These are phyloP conservation scores for Kwoniella dejecticola DNA, from an alignment of 768 basidiomycete species.

Conservation along the genomic window DNA sequence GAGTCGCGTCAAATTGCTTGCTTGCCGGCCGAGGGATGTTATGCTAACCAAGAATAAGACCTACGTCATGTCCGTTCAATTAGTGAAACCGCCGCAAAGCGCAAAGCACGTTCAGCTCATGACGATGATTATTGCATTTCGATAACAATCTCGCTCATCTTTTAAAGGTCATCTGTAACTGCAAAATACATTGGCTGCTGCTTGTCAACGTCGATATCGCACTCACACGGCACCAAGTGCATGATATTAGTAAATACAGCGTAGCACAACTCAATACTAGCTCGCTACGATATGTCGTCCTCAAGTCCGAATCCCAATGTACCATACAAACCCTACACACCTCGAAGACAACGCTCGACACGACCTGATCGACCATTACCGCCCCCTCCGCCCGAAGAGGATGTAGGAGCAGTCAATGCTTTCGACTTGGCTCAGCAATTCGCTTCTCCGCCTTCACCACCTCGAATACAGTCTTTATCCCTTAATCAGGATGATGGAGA, in stretches of 20 bases:
- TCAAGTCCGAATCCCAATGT: constrained; percentile 26
- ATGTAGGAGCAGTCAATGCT: constrained; percentile 29
- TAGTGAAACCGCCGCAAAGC: too few relatives aligned
- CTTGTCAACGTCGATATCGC: too few relatives aligned
- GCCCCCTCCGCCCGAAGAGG: constrained; percentile 34
- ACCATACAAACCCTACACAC: constrained; percentile 30
- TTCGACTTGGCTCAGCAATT: constrained; percentile 35
- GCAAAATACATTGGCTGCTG: background rate
- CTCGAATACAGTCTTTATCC: constrained; percentile 1
- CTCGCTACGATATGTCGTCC: constrained; percentile 11
- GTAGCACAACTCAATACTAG: too few relatives aligned
- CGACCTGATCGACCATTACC: constrained; percentile 27
- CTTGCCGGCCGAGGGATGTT: too few relatives aligned
- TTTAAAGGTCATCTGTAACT: too few relatives aligned
- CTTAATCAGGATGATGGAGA: background rate
- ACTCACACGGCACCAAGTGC: too few relatives aligned
- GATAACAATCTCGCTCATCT: background rate
- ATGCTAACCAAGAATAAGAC: too few relatives aligned
- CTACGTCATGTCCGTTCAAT: too few relatives aligned
- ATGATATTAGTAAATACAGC: too few relatives aligned
- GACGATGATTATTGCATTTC: background rate
- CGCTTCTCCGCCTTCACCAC: constrained; percentile 43
- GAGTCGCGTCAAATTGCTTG: too few relatives aligned
- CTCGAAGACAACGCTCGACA: constrained; percentile 19
- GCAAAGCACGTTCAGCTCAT: too few relatives aligned